Evolutionary conservation across 441 rosid species (phyloP).

Genomic region (Erysimum cheiri): DNA sequence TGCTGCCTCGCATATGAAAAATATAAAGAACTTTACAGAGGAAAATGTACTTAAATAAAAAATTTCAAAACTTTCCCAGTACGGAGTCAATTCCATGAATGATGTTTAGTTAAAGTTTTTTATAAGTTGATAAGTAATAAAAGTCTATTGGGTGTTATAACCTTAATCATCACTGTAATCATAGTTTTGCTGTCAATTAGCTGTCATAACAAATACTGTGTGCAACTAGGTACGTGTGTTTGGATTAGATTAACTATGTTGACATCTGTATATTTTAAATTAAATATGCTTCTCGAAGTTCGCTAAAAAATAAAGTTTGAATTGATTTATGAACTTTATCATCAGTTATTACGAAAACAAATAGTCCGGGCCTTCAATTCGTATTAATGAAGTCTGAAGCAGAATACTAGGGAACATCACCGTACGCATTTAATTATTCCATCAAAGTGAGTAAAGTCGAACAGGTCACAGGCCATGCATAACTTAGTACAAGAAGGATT

Average conservation of each 20-base stretch:
- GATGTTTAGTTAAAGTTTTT: not conserved
- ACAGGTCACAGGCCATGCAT: slow-evolving; percentile 25
- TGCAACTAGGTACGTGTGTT: slow-evolving; percentile 7
- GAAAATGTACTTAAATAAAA: not conserved
- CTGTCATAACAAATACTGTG: slow-evolving; percentile 3
- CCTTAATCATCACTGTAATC: not conserved
- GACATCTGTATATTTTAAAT: not conserved
- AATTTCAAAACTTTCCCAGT: not conserved
- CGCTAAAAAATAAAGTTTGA: not conserved
- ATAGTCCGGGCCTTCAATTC: not conserved
- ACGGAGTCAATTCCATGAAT: not conserved
- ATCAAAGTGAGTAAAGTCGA: slow-evolving; percentile 15
- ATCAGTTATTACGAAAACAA: not conserved
- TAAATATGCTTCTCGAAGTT: not conserved
- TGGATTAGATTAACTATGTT: slow-evolving; percentile 8
- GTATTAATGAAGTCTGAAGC: not conserved
- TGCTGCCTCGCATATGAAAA: not conserved
- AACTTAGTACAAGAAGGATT: slow-evolving; percentile 15
- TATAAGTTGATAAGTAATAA: not conserved
- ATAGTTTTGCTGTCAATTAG: not conserved
- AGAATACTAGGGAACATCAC: not conserved
- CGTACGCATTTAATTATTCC: slow-evolving; percentile 15
- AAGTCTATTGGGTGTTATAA: not conserved
- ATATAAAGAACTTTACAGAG: not conserved
- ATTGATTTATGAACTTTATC: not conserved